These are phyloP conservation scores for Xylariaceae sp. DNA, from an alignment of 2,329 filamentous ascomycete species.

Conservation along the genomic window DNA sequence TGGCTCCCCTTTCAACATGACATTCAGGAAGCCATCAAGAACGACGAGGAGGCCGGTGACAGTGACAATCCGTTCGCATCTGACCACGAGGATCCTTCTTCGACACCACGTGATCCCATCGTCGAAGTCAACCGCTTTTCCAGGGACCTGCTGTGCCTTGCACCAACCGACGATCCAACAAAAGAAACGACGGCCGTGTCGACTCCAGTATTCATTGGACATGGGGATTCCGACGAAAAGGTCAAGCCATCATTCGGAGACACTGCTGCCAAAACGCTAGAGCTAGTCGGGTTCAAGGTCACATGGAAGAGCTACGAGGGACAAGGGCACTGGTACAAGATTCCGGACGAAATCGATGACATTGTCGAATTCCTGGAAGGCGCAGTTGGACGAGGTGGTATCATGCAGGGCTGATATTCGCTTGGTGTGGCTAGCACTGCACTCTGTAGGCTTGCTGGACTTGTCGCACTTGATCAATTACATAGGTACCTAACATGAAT, in stretches of 20 bases:
- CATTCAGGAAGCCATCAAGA: conserved; percentile 21
- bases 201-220: conserved; percentile 36
- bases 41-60: conserved; percentile 7
- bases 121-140: conserved; percentile 22
- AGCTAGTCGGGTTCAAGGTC: conserved; percentile 26
- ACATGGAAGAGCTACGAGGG: conserved; percentile 31
- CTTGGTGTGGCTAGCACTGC: too few species aligned
- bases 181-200: conserved; percentile 6
- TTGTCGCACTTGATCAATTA: too few species aligned
- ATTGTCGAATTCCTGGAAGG: conserved; percentile 27
- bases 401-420: too few species aligned
- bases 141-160: conserved; percentile 25
- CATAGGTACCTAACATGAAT: too few species aligned
- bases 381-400: background rate
- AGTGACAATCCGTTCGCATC: conserved; percentile 1
- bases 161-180: conserved; percentile 1
- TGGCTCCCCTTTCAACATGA: conserved; percentile 34
- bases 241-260: conserved; percentile 26
- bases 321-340: conserved; percentile 39
- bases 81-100: conserved; percentile 5
- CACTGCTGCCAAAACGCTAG: conserved; percentile 21
- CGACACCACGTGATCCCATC: conserved; percentile 5
- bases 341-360: conserved; percentile 41
- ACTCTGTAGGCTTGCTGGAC: too few species aligned
- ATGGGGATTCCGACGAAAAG: conserved; percentile 33